Evolutionary conservation across 106 monocot species (phyloP).

Genomic region (Apostasia ramifera): DNA sequence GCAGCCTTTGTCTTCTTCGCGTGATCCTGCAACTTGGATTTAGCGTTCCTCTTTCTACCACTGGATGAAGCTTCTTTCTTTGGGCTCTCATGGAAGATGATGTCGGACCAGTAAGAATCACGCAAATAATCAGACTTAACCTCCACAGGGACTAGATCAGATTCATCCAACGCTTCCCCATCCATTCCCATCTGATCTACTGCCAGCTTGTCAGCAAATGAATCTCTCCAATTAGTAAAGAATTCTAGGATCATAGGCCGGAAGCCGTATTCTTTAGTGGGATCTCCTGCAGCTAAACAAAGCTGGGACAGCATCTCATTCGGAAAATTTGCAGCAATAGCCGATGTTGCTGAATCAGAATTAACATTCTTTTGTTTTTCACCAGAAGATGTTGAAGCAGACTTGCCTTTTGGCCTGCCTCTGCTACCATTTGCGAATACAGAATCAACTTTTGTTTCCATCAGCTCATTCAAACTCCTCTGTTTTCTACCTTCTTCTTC

Average conservation of each 20-base stretch:
- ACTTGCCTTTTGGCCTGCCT: not conserved
- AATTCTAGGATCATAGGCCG: conserved; percentile 18
- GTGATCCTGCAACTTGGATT: conserved; percentile 18
- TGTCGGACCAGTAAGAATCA: conserved; percentile 33
- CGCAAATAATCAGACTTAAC: conserved; percentile 19
- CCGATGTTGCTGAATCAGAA: conserved; percentile 5
- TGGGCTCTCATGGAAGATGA: conserved; percentile 17
- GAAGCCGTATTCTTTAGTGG: conserved; percentile 16
- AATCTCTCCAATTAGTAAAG: conserved; percentile 43
- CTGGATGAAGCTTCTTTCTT: conserved; percentile 8
- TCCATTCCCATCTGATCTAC: conserved; percentile 19
- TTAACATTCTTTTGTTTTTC: conserved; percentile 19
- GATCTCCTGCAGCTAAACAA: conserved; percentile 32
- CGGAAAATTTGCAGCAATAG: conserved; percentile 12
- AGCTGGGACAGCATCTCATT: conserved; percentile 65
- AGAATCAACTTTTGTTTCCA: conserved; percentile 17
- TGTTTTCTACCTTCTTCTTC: conserved; percentile 40
- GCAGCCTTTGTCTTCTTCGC: conserved; percentile 17
- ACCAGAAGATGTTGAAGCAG: conserved; percentile 14
- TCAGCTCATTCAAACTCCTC: conserved; percentile 30
- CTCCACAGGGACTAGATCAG: conserved; percentile 14
- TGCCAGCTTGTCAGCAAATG: conserved; percentile 4
- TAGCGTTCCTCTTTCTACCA: conserved; percentile 10
- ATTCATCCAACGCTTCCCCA: conserved; percentile 27
- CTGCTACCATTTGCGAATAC: conserved; percentile 17